Base-by-base conservation (phyloP, 768 basidiomycete species). In the Pleurotus citrinopileatus region DNA sequence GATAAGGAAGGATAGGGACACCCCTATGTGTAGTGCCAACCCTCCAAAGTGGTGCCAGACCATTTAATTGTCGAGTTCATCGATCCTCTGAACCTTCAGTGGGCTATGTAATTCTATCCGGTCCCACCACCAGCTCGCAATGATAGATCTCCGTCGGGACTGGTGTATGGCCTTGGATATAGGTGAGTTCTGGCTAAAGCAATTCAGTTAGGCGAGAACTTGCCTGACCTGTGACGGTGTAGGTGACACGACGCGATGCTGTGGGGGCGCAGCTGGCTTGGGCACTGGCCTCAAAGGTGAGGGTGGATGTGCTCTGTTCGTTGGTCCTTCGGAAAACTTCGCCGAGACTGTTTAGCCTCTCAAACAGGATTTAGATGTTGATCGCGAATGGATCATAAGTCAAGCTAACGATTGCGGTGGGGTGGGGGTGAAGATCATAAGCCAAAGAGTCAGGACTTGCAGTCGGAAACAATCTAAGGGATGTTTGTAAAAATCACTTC, bases 31-130 rank as follows among this genome's bases (percentile, higher is more conserved):
- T n/a, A n/a, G n/a, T n/a, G n/a, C n/a, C n/a, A n/a, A n/a, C n/a
- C n/a, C n/a, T n/a, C n/a, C n/a, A n/a, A n/a, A n/a, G n/a, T n/a
- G n/a, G n/a, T n/a, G n/a, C n/a, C n/a, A n/a, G 66, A 5, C 94
- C 94, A 59, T 91, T 84, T 60, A 96, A 51, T 62, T 82, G 79
- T 5, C 96, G 96, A 23, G 94, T 97, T 95, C 96, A 98, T 95
- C 95, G 97, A 65, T 98, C 95, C 65, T 98, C 92, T 23, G 86
- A 65, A 62, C 84, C 94, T 5, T 80, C 81, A 15, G 87, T 86
- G 69, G 82, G 82, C 69, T 94, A 86, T 29, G 97, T 79, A 51
- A 98, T n/a, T n/a, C n/a, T n/a, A 75, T 71, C 96, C 93, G 67
- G 98, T 98, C 59, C 80, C 76, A 69, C 98, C 95, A 12, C 96